Evolutionary conservation across 1,139 yeast genomes (phyloP).

Genomic region (Groenewaldozyma sp.): DNA sequence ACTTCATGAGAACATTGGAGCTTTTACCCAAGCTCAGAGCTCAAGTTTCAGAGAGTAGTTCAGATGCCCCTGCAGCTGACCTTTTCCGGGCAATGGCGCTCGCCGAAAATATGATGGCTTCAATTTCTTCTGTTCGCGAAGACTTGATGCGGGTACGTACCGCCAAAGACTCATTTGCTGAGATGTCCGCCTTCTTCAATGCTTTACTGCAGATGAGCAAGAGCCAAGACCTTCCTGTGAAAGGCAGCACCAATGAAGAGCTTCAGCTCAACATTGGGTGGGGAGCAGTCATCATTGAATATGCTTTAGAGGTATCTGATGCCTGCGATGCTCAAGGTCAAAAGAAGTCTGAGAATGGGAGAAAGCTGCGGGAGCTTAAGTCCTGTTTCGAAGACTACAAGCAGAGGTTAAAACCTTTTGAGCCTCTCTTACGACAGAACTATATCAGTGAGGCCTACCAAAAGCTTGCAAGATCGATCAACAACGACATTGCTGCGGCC

Average conservation of each 20-base stretch:
- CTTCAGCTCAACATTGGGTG: too few species aligned
- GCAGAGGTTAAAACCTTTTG: background rate
- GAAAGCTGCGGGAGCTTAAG: background rate
- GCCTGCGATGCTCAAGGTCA: background rate
- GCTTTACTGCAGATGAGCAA: too few species aligned
- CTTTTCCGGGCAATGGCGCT: conserved; percentile 71
- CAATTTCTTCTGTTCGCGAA: too few species aligned
- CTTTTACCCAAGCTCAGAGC: conserved; percentile 70
- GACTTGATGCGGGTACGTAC: too few species aligned
- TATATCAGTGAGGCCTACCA: too few species aligned
- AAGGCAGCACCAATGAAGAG: too few species aligned
- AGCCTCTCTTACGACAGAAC: too few species aligned
- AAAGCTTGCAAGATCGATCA: too few species aligned
- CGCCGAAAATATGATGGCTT: conserved; percentile 69
- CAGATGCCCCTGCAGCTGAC: conserved; percentile 69
- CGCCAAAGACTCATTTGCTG: too few species aligned
- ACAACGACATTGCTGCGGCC: too few species aligned
- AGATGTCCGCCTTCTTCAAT: too few species aligned
- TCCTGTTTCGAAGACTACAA: background rate
- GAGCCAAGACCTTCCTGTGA: too few species aligned
- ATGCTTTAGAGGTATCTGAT: background rate
- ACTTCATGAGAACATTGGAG: conserved; percentile 66
- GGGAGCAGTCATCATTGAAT: background rate
- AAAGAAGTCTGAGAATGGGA: background rate
- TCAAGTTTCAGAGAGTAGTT: conserved; percentile 47